Evolutionary conservation across 805 yeast species (phyloP), one percentile per base, ranked within the genome.

Genomic region (Kuraishia floccosa): DNA sequence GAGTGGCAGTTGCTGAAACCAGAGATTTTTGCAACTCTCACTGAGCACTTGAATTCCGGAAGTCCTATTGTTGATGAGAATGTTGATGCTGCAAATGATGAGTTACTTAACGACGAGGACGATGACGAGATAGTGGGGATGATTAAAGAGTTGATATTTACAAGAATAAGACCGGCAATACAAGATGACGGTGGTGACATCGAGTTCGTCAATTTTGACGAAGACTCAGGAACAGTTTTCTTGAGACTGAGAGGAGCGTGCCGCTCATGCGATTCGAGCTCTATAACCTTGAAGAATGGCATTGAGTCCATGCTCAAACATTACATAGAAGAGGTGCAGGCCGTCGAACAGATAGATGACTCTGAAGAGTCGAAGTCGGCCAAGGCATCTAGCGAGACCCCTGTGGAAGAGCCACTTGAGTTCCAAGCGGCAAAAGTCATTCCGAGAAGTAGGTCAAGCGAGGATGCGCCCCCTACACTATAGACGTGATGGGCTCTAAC

Each of bases 141-240:
- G 80, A 85, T 91, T 46, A 82, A 85, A 44, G 97, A 91, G 49
- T 65, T 91, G 34, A 78, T 93, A 34, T 93, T 82, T 37, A 91
- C 98, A 2, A 75, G 96, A 50, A 87, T 91, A 31, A 76, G 96
- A 48, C 99, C 99, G 1, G 96, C 97, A 1, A 86, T 91, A 35
- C 94, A 86, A 58, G 99, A 91, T 47, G 99, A 91, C 47, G 99
- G 99, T 39, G 99, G 99, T 21, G 97, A 91, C 49, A 77, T 91
- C 38, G 87, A 84, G 44, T 93, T 76, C 52, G 69, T 82, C 36
- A 91, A 84, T 5, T 87, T 83, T 49, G 84, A 83, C 35, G 85
- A 80, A 39, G 83, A 78, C 35, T 67, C 80, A 1, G 98, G 98
- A 2, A 75, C 80, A 10, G 97, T 93, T 5, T 82, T 73, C 51